Evolutionary conservation across 345 rosid species (phyloP).

Genomic region (Syzygium grande): DNA sequence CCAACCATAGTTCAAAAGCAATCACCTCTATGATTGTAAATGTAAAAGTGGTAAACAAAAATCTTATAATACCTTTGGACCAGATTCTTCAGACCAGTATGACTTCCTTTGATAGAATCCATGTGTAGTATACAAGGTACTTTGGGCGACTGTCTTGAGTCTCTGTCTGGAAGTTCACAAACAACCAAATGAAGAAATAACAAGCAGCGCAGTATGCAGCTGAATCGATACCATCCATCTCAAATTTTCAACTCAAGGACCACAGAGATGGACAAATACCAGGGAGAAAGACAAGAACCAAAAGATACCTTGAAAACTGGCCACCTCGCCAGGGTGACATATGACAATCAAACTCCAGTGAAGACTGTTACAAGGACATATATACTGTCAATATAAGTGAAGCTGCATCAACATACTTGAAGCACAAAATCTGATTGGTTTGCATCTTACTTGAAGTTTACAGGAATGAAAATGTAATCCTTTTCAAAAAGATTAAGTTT

Average conservation of each 20-base stretch:
- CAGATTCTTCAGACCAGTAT: slow-evolving; percentile 86
- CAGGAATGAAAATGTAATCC: slow-evolving; percentile 90
- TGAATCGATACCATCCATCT: not conserved
- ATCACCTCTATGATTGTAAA: not conserved
- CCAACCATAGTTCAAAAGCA: not conserved
- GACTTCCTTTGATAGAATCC: slow-evolving; percentile 98
- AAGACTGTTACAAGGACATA: slow-evolving; percentile 49
- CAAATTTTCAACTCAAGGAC: not conserved
- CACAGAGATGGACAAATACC: not conserved
- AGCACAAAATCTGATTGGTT: not conserved
- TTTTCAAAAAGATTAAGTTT: slow-evolving; percentile 88
- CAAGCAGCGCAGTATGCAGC: not conserved
- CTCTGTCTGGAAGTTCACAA: slow-evolving; percentile 43
- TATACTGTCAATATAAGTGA: slow-evolving; percentile 7
- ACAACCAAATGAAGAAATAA: not conserved
- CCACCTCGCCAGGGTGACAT: slow-evolving; percentile 90
- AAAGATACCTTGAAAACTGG: slow-evolving; percentile 50
- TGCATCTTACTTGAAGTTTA: slow-evolving; percentile 70
- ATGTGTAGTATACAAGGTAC: slow-evolving; percentile 91
- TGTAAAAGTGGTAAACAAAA: not conserved
- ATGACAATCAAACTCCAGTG: slow-evolving; percentile 97
- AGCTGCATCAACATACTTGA: not conserved
- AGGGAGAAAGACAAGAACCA: not conserved
- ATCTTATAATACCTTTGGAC: slow-evolving; percentile 62
- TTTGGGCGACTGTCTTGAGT: slow-evolving; percentile 31